Conservation (phyloP, 139 green algal species). For the Coccomyxa sp. region DNA sequence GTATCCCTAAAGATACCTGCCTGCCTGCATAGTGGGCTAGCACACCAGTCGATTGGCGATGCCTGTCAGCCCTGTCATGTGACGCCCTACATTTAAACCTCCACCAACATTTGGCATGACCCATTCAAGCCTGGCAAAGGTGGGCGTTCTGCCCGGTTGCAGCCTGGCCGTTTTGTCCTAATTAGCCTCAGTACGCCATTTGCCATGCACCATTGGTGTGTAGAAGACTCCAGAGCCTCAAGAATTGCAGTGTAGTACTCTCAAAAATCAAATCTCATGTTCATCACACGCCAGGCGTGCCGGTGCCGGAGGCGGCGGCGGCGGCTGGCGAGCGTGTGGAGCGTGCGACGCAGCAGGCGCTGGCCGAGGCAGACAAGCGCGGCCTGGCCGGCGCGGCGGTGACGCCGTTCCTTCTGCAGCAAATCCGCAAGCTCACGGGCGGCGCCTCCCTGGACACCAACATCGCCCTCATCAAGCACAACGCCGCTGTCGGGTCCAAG, state of each 20-base stretch:
- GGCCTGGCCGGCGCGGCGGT: constrained; percentile 64
- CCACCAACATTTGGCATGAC: no score
- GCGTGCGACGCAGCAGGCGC: constrained; percentile 55
- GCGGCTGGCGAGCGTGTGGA: constrained; percentile 62
- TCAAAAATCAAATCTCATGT: not conserved
- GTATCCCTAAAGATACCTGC: no score
- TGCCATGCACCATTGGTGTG: no score
- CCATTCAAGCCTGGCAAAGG: no score
- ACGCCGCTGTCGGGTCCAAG: constrained; percentile 75
- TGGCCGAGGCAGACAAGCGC: constrained; percentile 61
- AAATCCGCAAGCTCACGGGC: constrained; percentile 73
- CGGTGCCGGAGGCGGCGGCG: constrained; percentile 67
- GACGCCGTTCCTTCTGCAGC: constrained; percentile 91
- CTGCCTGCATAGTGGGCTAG: not conserved
- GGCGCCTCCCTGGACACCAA: constrained; percentile 85
- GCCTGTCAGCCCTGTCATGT: no score
- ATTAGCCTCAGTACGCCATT: no score
- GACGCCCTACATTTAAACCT: no score
- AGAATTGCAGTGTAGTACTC: not conserved
- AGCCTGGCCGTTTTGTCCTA: no score
- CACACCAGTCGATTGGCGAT: not conserved
- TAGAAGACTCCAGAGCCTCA: no score
- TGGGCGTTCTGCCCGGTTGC: no score
- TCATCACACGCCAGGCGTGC: constrained; percentile 46
- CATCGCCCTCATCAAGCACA: constrained; percentile 92